Base-by-base conservation (phyloP, 78 protist species). In the Dictyostelium firmibasis region DNA sequence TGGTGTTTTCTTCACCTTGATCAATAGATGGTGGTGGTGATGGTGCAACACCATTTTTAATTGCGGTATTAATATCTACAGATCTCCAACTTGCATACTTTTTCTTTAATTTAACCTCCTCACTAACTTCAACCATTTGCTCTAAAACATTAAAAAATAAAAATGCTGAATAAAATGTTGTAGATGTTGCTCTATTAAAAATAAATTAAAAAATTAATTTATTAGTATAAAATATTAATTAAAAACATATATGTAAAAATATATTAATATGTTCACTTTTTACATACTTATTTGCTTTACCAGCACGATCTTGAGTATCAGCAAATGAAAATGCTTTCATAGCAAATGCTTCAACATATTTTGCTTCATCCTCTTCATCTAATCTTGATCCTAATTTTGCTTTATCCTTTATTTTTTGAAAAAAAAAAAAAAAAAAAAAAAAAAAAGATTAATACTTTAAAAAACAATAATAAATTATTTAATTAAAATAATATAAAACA, bases 11-110 rank as follows among this genome's bases (percentile, higher is more conserved):
- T 79, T 44, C 84, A 14, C 14, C 29, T 14, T 44, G 57, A 8
- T 79, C 84, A 47, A 79, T 38, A 14, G 86, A 7, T 27, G 93
- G 93, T 41, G 93, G 93, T 78, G 93, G 85, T 25, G 93, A 33
- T 70, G 96, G 96, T 44, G 38, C 67, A 27, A 85, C 94, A 44
- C 96, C 96, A 53, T 88, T 94, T 62, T 83, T 94, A 75, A 94
- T 86, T 14, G 96, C 96, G 27, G 79, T 94, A 77, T 84, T 87
- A 33, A 94, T 94, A 31, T 94, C 96, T 7, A 92, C 96, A 20
- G 96, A 92, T 83, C 92, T 94, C 96, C 96, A 94, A 67, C 91
- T 85, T 27, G 96, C 92, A 87, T 94, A 94, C 70, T 94, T 94
- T 74, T 83, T 76, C 70, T 87, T 94, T 50, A 77, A 77, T 74